phyloP scores from a whole-genome alignment of 1,284 basidiomycete genomes.

The Cryptococcus sp. region DNA sequence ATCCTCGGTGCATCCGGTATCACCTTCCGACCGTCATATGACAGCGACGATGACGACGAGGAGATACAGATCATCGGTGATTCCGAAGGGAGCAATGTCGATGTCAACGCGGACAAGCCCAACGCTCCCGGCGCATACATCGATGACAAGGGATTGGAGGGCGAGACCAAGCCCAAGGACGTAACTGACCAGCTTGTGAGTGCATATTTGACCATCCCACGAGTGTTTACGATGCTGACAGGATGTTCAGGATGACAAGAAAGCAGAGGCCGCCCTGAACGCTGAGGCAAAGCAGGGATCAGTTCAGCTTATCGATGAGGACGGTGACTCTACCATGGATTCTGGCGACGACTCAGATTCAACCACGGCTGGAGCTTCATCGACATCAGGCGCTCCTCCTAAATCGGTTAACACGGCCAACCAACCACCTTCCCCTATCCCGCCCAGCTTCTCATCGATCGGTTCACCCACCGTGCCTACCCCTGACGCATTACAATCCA shows the following conservation, averaged over 20 bases:
- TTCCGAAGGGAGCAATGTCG: conserved; percentile 7
- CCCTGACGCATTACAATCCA: conserved; percentile 32
- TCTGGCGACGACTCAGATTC: conserved; percentile 61
- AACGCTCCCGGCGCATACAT: conserved; percentile 13
- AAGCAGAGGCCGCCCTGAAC: conserved; percentile 12
- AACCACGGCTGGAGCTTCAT: conserved; percentile 58
- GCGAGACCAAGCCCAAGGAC: conserved; percentile 27
- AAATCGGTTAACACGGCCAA: conserved; percentile 2
- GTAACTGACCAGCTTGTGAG: conserved; percentile 33
- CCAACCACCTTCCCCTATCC: conserved; percentile 21
- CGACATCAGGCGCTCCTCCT: conserved; percentile 8
- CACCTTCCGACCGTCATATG: conserved; percentile 41
- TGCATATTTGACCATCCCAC: conserved; percentile 1
- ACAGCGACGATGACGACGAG: conserved; percentile 43
- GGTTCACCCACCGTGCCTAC: conserved; percentile 46
- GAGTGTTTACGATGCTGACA: neutral
- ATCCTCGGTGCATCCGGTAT: conserved; percentile 49
- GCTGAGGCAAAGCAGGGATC: conserved; percentile 25
- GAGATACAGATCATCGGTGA: conserved; percentile 34
- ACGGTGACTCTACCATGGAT: conserved; percentile 59
- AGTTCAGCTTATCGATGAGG: conserved; percentile 51
- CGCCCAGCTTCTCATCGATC: conserved; percentile 42
- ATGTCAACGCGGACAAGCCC: conserved; percentile 13
- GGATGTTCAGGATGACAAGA: conserved; percentile 13
- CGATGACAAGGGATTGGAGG: conserved; percentile 29